Conservation (phyloP, 139 green algal species). For the Mychonastes homosphaera region DNA sequence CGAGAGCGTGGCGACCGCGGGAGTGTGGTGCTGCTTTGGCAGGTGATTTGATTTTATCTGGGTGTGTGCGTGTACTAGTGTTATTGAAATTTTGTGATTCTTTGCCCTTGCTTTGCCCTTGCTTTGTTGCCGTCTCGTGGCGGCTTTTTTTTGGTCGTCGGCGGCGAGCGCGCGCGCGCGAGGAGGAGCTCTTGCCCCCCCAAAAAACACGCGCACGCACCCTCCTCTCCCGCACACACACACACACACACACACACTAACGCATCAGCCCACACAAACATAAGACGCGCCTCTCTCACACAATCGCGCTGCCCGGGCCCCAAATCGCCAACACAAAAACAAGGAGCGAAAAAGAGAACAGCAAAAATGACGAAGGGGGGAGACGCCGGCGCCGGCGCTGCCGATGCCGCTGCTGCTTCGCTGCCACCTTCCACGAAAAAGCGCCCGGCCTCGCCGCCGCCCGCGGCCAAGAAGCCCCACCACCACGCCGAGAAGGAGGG, state of each 20-base stretch:
- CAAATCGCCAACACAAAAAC: no score
- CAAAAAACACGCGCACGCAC: no score
- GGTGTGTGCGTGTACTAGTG: constrained; percentile 8
- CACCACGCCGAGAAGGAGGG: not conserved
- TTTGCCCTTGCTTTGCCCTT: not conserved
- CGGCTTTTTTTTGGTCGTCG: no score
- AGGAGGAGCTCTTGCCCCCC: no score
- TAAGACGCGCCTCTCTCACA: no score
- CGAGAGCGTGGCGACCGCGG: constrained; percentile 3
- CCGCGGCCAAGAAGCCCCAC: no score
- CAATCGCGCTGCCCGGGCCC: no score
- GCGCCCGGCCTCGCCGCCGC: not conserved
- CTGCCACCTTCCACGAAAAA: not conserved
- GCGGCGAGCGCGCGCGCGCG: no score
- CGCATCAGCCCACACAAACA: no score
- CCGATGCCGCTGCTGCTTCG: constrained; percentile 1
- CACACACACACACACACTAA: no score
- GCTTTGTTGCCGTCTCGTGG: no score
- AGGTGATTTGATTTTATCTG: not conserved
- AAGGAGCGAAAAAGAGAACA: not conserved
- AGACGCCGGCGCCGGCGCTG: not conserved
- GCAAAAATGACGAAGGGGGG: not conserved
- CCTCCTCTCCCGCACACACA: no score
- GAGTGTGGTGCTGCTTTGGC: constrained; percentile 3
- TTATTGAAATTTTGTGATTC: constrained; percentile 7